phyloP scores from a whole-genome alignment of 176 grass and related monocot species.

The Triticum turgidum region DNA sequence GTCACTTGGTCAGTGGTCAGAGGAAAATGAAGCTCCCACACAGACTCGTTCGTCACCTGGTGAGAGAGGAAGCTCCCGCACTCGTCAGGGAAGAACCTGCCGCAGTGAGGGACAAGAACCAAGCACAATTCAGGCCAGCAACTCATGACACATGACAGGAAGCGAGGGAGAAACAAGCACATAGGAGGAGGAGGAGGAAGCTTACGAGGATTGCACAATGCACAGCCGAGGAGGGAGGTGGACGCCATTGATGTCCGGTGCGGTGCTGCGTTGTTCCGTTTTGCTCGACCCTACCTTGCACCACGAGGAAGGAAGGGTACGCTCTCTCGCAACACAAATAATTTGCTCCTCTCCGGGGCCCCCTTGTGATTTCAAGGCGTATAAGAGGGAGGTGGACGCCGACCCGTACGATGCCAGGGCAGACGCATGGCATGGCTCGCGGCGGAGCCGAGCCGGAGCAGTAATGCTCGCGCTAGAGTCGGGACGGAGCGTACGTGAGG shows the following conservation, averaged over 20 bases:
- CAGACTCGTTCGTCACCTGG: background rate
- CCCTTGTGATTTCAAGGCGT: too few relatives aligned
- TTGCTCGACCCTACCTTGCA: background rate
- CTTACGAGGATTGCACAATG: constrained; percentile 5
- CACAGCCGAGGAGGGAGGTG: background rate
- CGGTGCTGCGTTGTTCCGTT: too few relatives aligned
- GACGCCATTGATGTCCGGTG: constrained; percentile 26
- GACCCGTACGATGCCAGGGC: background rate
- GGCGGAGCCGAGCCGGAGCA: background rate
- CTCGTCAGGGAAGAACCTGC: constrained; percentile 8
- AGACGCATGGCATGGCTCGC: constrained; percentile 12
- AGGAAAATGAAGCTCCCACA: background rate
- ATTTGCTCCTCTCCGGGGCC: background rate
- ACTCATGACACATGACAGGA: too few relatives aligned
- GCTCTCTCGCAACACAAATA: background rate
- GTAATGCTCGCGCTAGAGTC: background rate
- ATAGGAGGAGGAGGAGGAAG: background rate
- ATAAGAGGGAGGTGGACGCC: background rate
- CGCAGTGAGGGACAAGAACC: background rate
- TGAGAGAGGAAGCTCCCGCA: background rate
- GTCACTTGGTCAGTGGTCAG: background rate
- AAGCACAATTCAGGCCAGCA: background rate
- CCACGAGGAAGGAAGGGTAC: background rate
- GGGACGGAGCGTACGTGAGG: background rate
- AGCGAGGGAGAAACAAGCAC: too few relatives aligned